Evolutionary conservation across 1,284 basidiomycete genomes (phyloP), one percentile per base, ranked within the genome.

Genomic region (Cryptococcus hybrid): DNA sequence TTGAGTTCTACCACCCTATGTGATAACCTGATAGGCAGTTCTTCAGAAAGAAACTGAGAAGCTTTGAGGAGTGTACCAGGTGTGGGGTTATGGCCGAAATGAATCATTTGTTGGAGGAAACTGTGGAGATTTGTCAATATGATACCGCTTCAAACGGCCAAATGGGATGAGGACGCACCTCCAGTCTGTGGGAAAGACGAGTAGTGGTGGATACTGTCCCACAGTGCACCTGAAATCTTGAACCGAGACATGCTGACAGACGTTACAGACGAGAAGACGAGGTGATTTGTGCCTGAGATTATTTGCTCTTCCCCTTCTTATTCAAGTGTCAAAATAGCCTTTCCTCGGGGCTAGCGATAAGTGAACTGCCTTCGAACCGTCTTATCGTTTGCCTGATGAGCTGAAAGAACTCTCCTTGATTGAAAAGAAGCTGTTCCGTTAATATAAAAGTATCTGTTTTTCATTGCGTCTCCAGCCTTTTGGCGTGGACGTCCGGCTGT

Each of bases 1-100:
- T 98, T 92, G 45, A 99, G 85, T 79, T 99, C 95, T 75, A 95
- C 94, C 43, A 96, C 93, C 39, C 96, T 85, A 75, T 99, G 95
- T 0, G 94, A 93, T 13, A 99, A 84, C 36, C 95, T 86, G 8
- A 99, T 90, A 0, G 95, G 95, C 0, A 99, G 83, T 59, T 77
- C 80, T 62, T 89, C 88, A 59, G 86, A 82, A 7, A 92, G 82
- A 77, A 92, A 92, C 70, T 91, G 87, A 57, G 87, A 87, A 0
- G 89, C 91, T 76, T 88, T 88, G 51, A 92, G 80, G n/a, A 93
- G 80, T 0, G 90, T 93, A 0, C 90, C 90, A 73, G 91, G 89
- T 45, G 86, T 87, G 1, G 90, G 89, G 68, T 92, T 89, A 80
- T 91, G 88, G 3, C 90, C 89, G 74, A 89, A 91, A 48, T 88